A percentile compares a stretch with the other conserved stretches of the same genome.
These are phyloP conservation scores for Pythium vanterpoolii DNA, from an alignment of 352 stramenopile genomes.

Conservation along the genomic window DNA sequence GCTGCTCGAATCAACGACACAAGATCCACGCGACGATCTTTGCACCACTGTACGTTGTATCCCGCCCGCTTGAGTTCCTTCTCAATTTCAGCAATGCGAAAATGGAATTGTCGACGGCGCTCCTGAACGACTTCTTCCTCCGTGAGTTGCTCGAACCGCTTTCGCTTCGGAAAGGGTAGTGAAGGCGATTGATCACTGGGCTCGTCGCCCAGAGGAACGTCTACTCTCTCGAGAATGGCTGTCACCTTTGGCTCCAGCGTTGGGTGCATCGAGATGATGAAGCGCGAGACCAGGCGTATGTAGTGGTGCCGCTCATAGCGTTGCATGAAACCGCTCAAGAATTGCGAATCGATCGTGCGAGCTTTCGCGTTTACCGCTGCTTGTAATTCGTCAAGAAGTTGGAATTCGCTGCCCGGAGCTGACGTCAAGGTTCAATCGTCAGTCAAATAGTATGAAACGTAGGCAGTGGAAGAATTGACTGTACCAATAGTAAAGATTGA, in stretches of 20 bases:
- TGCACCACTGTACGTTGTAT: conserved; percentile 81
- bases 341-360: conserved; percentile 65
- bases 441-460: not conserved
- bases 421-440: not conserved
- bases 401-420: conserved; percentile 64
- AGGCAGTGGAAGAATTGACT: not conserved
- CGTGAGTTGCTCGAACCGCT: conserved; percentile 47
- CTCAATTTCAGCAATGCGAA: conserved; percentile 58
- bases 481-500: conserved; percentile 68
- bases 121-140: conserved; percentile 49
- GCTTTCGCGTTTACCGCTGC: conserved; percentile 71
- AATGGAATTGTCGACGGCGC: conserved; percentile 72
- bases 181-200: conserved; percentile 4
- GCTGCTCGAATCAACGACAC: conserved; percentile 64
- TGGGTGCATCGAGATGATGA: conserved; percentile 57
- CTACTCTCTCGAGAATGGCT: conserved; percentile 35
- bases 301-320: conserved; percentile 71
- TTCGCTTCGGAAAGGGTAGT: not conserved
- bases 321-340: conserved; percentile 82
- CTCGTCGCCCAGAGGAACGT: not conserved
- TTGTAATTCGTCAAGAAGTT: conserved; percentile 72
- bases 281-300: conserved; percentile 58
- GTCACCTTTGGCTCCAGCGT: conserved; percentile 45
- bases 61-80: conserved; percentile 51
- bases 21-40: conserved; percentile 61